A percentile compares a stretch with the other conserved stretches of the same genome.
Evolutionary conservation across 441 rosid species (phyloP).

Genomic region (Cnidoscolus chayamansa): DNA sequence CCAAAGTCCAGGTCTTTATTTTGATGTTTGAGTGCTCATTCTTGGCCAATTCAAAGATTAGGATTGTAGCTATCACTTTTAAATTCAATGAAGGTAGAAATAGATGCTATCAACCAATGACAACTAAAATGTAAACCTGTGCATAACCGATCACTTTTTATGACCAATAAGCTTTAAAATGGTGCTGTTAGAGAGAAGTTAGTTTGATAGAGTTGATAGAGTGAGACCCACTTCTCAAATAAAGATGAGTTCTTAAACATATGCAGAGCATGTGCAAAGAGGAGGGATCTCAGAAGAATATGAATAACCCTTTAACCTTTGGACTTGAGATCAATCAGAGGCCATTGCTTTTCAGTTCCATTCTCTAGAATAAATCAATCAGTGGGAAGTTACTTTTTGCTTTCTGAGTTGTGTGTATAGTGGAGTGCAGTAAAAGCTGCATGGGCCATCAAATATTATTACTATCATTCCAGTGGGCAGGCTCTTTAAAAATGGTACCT

Average conservation of each 20-base stretch:
- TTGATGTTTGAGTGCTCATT: no score
- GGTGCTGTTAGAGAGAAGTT: no score
- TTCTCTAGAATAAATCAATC: background rate
- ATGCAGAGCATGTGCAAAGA: slow-evolving; percentile 40
- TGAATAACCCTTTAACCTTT: background rate
- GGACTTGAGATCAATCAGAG: no score
- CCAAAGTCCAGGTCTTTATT: background rate
- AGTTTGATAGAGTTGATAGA: background rate
- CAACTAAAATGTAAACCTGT: slow-evolving; percentile 6
- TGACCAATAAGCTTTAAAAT: no score
- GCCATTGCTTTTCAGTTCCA: slow-evolving; percentile 3
- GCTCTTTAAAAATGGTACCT: background rate
- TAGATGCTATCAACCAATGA: background rate
- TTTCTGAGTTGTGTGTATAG: slow-evolving; percentile 9
- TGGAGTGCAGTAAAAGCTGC: slow-evolving; percentile 36
- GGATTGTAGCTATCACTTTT: background rate
- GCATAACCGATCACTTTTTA: background rate
- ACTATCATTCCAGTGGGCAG: slow-evolving; percentile 14
- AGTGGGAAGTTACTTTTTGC: background rate
- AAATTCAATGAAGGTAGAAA: background rate
- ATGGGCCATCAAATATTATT: slow-evolving; percentile 24
- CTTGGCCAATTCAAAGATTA: background rate
- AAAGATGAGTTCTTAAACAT: slow-evolving; percentile 24
- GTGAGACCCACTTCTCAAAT: slow-evolving; percentile 14
- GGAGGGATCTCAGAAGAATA: no score